A percentile compares a stretch with the other conserved stretches of the same genome.
Evolutionary conservation across 2,329 filamentous ascomycete genomes (phyloP).

Genomic region (Colletotrichum cuscutae): DNA sequence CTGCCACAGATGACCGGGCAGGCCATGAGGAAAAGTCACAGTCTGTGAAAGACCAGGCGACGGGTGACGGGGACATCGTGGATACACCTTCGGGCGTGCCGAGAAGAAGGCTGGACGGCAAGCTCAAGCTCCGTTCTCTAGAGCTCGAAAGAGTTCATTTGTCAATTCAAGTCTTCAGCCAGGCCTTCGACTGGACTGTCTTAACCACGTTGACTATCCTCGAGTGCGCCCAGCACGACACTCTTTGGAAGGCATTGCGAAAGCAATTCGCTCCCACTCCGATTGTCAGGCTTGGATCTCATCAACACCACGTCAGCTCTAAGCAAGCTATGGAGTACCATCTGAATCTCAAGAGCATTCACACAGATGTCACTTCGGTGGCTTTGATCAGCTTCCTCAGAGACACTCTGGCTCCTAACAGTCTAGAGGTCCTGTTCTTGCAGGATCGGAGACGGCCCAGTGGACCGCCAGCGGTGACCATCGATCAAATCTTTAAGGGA

Average conservation of each 20-base stretch:
- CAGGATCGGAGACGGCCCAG: constrained; percentile 68
- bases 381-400: constrained; percentile 79
- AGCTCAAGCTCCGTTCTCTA: constrained; percentile 75
- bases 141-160: constrained; percentile 81
- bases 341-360: constrained; percentile 77
- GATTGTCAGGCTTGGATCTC: constrained; percentile 35
- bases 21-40: not conserved
- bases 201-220: constrained; percentile 80
- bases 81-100: constrained; percentile 27
- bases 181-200: constrained; percentile 79
- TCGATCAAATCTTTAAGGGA: constrained; percentile 77
- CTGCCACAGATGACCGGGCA: not conserved
- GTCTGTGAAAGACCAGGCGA: not conserved
- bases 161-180: constrained; percentile 76
- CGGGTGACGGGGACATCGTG: not conserved
- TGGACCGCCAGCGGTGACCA: constrained; percentile 64
- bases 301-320: constrained; percentile 38
- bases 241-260: constrained; percentile 78
- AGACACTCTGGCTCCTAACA: constrained; percentile 81
- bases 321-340: constrained; percentile 61
- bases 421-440: constrained; percentile 81
- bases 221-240: constrained; percentile 77
- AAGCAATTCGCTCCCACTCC: constrained; percentile 65
- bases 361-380: constrained; percentile 77
- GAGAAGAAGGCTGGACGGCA: constrained; percentile 60